Evolutionary conservation across 805 yeast species (phyloP).

Genomic region (Maudiozyma serrabonitensis): DNA sequence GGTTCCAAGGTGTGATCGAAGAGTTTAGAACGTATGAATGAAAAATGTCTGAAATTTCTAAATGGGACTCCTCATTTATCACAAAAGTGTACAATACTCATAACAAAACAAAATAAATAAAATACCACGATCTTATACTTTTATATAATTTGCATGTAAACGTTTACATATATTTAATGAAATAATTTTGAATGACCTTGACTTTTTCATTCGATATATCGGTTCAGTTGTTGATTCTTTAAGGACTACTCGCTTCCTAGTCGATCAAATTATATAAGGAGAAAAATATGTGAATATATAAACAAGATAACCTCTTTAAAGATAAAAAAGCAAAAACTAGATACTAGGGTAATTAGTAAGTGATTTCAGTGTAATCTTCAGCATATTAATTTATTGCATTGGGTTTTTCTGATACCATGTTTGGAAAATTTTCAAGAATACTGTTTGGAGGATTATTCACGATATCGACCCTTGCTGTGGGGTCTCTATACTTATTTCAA

Average conservation of each 20-base stretch:
- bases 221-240: too few species aligned
- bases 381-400: too few species aligned
- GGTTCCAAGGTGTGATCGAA: conserved; percentile 36
- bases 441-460: conserved; percentile 36
- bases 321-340: too few species aligned
- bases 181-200: too few species aligned
- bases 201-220: too few species aligned
- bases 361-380: too few species aligned
- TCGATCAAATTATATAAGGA: too few species aligned
- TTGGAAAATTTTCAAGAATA: conserved; percentile 26
- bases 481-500: conserved; percentile 55
- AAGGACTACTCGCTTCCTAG: too few species aligned
- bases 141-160: background rate
- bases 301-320: too few species aligned
- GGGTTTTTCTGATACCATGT: background rate
- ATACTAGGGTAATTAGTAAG: too few species aligned
- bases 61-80: background rate
- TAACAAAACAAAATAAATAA: background rate
- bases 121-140: background rate
- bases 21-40: background rate
- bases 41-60: background rate
- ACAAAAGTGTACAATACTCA: background rate
- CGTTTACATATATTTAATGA: too few species aligned
- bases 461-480: conserved; percentile 36
- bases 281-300: too few species aligned